Evolutionary conservation across 371 early-diverging fungal species (phyloP).

Genomic region (Circinella minor): DNA sequence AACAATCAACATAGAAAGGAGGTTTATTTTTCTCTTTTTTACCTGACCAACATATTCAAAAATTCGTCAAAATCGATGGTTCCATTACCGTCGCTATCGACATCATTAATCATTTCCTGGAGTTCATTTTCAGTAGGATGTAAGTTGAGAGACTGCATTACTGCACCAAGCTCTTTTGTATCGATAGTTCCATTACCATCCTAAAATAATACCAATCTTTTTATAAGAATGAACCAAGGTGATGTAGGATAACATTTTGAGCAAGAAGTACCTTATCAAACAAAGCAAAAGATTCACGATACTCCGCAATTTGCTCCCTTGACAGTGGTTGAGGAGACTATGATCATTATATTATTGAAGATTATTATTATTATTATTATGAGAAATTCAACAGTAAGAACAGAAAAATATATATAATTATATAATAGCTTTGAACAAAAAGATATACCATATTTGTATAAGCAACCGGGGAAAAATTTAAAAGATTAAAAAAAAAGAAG

Average conservation of each 20-base stretch:
- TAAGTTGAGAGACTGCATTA: constrained; percentile 88
- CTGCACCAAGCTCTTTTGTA: constrained; percentile 81
- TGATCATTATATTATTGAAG: not conserved
- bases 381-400: not conserved
- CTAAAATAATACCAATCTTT: not conserved
- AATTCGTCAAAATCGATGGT: constrained; percentile 26
- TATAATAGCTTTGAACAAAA: not conserved
- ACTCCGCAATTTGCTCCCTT: constrained; percentile 11
- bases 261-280: constrained; percentile 14
- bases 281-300: constrained; percentile 11
- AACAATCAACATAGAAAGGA: not conserved
- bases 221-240: not conserved
- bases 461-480: not conserved
- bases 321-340: constrained; percentile 19
- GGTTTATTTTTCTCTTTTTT: not conserved
- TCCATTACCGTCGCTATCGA: constrained; percentile 74
- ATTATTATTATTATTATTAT: not conserved
- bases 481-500: not conserved
- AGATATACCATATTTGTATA: not conserved
- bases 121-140: constrained; percentile 80
- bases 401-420: not conserved
- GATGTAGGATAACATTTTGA: not conserved
- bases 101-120: constrained; percentile 87
- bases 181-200: constrained; percentile 93
- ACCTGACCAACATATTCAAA: constrained; percentile 19